Conservation (phyloP, 2,329 filamentous ascomycete genomes). For the Dactylellina drechsleri region DNA sequence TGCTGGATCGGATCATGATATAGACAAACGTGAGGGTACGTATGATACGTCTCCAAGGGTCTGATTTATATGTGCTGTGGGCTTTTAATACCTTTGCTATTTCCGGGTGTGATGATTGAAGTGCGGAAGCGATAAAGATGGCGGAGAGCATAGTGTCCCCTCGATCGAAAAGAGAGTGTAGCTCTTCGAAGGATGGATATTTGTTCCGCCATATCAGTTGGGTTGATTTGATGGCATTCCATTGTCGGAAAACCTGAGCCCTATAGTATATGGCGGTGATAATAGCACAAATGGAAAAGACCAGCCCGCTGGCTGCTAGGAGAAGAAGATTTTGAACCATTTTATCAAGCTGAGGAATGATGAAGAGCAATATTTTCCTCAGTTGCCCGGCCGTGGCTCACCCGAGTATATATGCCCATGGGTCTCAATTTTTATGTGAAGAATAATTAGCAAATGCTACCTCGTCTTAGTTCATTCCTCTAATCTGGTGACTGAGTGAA, state of each 20-base stretch:
- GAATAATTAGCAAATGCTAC: too few species aligned
- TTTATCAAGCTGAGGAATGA: too few species aligned
- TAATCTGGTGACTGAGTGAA: too few species aligned
- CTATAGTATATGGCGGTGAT: neutral
- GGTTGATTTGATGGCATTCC: slow-evolving; percentile 2
- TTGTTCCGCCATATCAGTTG: slow-evolving; percentile 44
- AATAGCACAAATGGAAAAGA: neutral
- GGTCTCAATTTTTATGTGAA: too few species aligned
- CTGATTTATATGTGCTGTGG: slow-evolving; percentile 29
- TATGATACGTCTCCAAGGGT: slow-evolving; percentile 38
- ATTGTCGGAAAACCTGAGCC: neutral
- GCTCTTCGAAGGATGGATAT: slow-evolving; percentile 43
- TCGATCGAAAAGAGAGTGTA: slow-evolving; percentile 43
- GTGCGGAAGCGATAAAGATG: slow-evolving; percentile 25
- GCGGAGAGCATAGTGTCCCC: slow-evolving; percentile 42
- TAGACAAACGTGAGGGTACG: slow-evolving; percentile 40
- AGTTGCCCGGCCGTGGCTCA: too few species aligned
- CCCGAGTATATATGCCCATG: too few species aligned
- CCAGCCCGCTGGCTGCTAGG: too few species aligned
- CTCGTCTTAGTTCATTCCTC: too few species aligned
- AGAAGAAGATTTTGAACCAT: too few species aligned
- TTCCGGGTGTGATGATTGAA: slow-evolving; percentile 31
- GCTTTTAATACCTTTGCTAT: slow-evolving; percentile 23
- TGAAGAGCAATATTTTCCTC: too few species aligned
- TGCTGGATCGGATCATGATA: slow-evolving; percentile 43